A percentile compares a stretch with the other conserved stretches of the same genome.
These are phyloP conservation scores for Onygena corvina DNA, from an alignment of 2,329 filamentous ascomycete genomes.

Conservation along the genomic window DNA sequence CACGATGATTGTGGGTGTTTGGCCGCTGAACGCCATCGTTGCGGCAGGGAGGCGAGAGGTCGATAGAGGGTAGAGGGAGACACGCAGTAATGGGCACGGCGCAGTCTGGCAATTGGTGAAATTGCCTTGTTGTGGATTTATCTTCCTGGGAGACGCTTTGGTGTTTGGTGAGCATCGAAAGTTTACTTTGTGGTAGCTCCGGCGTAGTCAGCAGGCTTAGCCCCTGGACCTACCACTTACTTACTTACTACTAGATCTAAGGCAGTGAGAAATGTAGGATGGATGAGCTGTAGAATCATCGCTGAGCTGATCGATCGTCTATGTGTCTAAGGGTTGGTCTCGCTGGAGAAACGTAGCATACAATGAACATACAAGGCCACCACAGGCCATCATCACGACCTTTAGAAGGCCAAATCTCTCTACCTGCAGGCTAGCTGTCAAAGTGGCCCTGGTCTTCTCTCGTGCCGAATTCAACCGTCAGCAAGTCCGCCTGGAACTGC, in stretches of 20 bases:
- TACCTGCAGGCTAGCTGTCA: not conserved
- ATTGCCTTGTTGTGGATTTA: not conserved
- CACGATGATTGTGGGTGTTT: conserved; percentile 96
- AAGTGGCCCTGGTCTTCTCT: conserved; percentile 1
- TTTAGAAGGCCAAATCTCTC: too few relatives aligned
- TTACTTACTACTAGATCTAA: too few relatives aligned
- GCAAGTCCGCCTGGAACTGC: conserved; percentile 31
- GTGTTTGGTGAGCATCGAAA: not conserved
- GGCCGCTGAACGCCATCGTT: conserved; percentile 88
- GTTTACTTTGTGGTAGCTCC: conserved; percentile 1
- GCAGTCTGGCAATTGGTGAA: not conserved
- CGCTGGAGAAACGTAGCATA: not conserved
- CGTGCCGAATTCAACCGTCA: conserved; percentile 23
- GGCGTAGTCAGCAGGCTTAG: too few relatives aligned
- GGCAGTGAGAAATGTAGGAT: too few relatives aligned
- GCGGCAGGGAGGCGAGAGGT: conserved; percentile 14
- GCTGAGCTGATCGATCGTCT: too few relatives aligned
- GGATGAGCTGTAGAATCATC: too few relatives aligned
- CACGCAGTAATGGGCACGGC: not conserved
- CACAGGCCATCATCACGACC: not conserved
- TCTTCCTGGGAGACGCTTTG: not conserved
- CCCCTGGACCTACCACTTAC: too few relatives aligned
- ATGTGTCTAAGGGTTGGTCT: not conserved
- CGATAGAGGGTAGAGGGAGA: conserved; percentile 1
- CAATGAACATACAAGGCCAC: not conserved